A percentile compares a stretch with the other conserved stretches of the same genome.
These are phyloP conservation scores for Candida succiphila DNA, from an alignment of 805 yeast species.

Conservation along the genomic window DNA sequence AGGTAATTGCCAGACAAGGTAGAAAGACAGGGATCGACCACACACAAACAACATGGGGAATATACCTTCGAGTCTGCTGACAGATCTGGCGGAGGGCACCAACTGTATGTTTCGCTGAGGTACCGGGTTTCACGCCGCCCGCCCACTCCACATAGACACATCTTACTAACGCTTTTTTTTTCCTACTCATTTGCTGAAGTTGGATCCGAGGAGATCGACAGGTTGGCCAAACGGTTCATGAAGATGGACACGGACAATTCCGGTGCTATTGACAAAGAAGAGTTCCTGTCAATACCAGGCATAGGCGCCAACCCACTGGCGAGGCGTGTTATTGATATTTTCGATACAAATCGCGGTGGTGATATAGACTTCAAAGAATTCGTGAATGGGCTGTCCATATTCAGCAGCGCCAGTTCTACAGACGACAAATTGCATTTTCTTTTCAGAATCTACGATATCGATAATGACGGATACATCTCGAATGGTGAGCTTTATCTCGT, in stretches of 20 bases:
- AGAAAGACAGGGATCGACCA: too few species aligned
- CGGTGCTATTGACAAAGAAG: conserved; percentile 86
- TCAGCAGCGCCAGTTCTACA: conserved; percentile 72
- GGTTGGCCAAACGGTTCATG: conserved; percentile 88
- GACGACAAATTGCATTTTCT: conserved; percentile 83
- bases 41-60: conserved; percentile 17
- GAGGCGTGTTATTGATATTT: conserved; percentile 80
- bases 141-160: not conserved
- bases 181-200: conserved; percentile 25
- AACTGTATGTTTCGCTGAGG: conserved; percentile 41
- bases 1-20: too few species aligned
- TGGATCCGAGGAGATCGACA: conserved; percentile 83
- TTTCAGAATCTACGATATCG: conserved; percentile 90
- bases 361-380: conserved; percentile 94
- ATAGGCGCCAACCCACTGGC: conserved; percentile 87
- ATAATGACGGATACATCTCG: conserved; percentile 88
- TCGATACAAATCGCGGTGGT: conserved; percentile 89
- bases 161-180: not conserved
- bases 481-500: conserved; percentile 92
- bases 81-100: conserved; percentile 70
- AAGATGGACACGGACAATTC: conserved; percentile 88
- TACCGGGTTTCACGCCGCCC: not conserved
- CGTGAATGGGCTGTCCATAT: conserved; percentile 58
- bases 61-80: conserved; percentile 35
- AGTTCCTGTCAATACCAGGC: conserved; percentile 88